Conservation (phyloP, 805 yeast genomes). For the Debaryomyces castellii region DNA sequence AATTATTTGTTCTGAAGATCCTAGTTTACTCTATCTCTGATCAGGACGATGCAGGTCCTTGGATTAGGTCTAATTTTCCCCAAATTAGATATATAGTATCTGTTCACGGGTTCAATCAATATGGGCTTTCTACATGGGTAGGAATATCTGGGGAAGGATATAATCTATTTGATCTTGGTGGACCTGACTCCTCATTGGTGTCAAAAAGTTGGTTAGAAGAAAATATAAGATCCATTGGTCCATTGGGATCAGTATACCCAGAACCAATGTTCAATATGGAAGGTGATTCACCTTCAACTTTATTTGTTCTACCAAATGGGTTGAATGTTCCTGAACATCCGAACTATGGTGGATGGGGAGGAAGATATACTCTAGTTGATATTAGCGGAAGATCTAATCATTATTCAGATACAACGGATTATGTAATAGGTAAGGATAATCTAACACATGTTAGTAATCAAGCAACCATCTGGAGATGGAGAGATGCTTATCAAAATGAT, state of each 20-base stretch:
- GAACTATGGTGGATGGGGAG: slow-evolving; percentile 35
- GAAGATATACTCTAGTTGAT: slow-evolving; percentile 22
- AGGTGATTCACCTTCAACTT: slow-evolving; percentile 29
- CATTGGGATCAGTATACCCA: slow-evolving; percentile 24
- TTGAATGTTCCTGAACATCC: slow-evolving; percentile 25
- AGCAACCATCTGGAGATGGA: slow-evolving; percentile 35
- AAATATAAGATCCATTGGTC: slow-evolving; percentile 20
- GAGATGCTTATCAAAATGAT: slow-evolving; percentile 26
- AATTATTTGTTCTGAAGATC: slow-evolving; percentile 14
- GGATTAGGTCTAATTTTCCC: slow-evolving; percentile 28
- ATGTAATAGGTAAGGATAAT: slow-evolving; percentile 17
- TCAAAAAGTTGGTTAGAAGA: slow-evolving; percentile 21
- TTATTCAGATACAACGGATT: slow-evolving; percentile 23
- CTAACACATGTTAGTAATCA: slow-evolving; percentile 15
- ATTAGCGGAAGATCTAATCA: slow-evolving; percentile 14
- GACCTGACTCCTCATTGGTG: slow-evolving; percentile 21
- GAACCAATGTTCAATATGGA: slow-evolving; percentile 23
- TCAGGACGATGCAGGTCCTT: slow-evolving; percentile 30
- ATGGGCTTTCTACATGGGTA: slow-evolving; percentile 26
- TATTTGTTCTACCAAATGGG: slow-evolving; percentile 27
- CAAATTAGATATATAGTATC: slow-evolving; percentile 21
- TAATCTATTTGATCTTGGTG: slow-evolving; percentile 20
- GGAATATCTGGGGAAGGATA: slow-evolving; percentile 27
- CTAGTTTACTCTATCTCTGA: slow-evolving; percentile 28
- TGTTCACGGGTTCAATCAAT: slow-evolving; percentile 24